These are phyloP conservation scores for Apophysomyces ossiformis DNA, from an alignment of 371 early-diverging fungal genomes.

Conservation along the genomic window DNA sequence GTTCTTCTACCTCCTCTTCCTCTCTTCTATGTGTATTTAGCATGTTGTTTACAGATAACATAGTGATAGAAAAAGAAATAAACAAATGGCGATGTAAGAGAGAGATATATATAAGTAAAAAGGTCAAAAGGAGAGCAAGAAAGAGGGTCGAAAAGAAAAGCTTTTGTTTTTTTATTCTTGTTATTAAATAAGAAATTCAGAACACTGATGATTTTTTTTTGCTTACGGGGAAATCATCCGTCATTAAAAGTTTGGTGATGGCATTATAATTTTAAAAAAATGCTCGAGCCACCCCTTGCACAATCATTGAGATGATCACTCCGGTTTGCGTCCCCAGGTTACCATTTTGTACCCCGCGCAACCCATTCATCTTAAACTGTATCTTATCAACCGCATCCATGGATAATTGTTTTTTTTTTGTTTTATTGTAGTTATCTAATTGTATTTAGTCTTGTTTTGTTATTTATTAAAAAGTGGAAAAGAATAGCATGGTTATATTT, in stretches of 20 bases:
- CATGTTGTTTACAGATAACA: slow-evolving; percentile 11
- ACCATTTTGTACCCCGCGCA: slow-evolving; percentile 5
- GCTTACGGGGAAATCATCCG: background rate
- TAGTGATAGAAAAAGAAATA: slow-evolving; percentile 6
- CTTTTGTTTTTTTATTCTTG: background rate
- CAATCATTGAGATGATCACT: background rate
- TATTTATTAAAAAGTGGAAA: background rate
- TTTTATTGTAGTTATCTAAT: too few relatives aligned
- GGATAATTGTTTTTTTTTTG: background rate
- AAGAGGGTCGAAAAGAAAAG: background rate
- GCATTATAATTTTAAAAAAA: background rate
- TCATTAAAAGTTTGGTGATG: slow-evolving; percentile 5
- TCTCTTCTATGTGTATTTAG: slow-evolving; percentile 3
- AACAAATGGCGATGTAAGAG: slow-evolving; percentile 2
- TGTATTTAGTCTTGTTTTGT: too few relatives aligned
- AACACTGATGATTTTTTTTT: background rate
- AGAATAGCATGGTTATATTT: background rate
- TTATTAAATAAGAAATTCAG: background rate
- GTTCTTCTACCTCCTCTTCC: background rate
- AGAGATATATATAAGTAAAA: slow-evolving; percentile 2
- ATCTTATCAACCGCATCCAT: background rate
- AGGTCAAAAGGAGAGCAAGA: background rate
- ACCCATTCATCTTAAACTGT: background rate
- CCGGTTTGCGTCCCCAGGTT: background rate
- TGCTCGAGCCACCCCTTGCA: slow-evolving; percentile 6